Evolutionary conservation across 441 rosid genomes (phyloP), one percentile per base, ranked within the genome.

Genomic region (Syzygium malaccense): DNA sequence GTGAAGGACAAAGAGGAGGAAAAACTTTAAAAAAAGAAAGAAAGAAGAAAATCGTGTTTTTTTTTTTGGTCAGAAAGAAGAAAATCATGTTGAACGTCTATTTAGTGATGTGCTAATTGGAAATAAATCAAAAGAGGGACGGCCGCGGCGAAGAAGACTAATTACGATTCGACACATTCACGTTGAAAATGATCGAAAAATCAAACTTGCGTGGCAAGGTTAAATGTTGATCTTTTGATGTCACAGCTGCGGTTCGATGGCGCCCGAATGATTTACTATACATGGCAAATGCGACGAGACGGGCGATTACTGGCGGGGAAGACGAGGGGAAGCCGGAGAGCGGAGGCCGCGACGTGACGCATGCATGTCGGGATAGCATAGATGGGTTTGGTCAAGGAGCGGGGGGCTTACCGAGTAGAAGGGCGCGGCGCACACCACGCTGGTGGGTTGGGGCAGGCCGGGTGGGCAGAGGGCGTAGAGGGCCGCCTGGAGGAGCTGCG

Each of bases 371-470:
- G 26, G 48, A 4, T 14, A 1, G 51, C n/a, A 41, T 12, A 41
- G 83, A 23, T 23, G 51, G n/a, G 51, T 12, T 68, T 10, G 14
- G 11, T 6, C 20, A 6, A 25, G 23, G 20, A 32, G 14, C 5
- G 17, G 58, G 55, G 32, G 17, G 62, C 95, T 92, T 60, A 96
- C 99, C 91, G 99, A 96, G 92, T 97, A 97, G 89, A 91, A 97
- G 85, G 99, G 99, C 6, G 97, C 96, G 6, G 99, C 98, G 7
- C 95, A 94, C 20, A 97, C 96, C 19, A 97, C 94, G 83, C 93
- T 93, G 90, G 94, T 89, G 83, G 98, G 97, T n/a, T 94, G 87
- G 30, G 92, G 58, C 86, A 88, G 91, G 79, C 87, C 91, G 1
- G 92, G 90, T 6, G 94, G 88, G 85, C 95, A 88, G 87, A 96